Evolutionary conservation across 768 basidiomycete genomes (phyloP).

Genomic region (Chiua virens): DNA sequence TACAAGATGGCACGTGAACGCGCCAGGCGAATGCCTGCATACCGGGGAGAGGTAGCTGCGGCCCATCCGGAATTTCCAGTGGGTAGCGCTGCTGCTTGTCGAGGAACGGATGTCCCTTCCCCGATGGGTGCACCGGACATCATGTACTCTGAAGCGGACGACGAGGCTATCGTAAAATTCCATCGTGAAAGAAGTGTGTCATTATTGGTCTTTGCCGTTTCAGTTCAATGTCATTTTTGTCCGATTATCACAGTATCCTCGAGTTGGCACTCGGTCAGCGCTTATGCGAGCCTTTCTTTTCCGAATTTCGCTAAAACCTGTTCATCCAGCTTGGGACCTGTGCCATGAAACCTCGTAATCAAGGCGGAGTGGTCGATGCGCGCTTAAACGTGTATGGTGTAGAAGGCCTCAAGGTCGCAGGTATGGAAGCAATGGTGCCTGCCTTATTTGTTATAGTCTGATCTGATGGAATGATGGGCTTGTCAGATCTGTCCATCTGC

Average conservation of each 20-base stretch:
- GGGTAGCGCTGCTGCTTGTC: constrained; percentile 28
- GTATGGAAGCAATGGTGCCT: constrained; percentile 29
- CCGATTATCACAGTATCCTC: background rate
- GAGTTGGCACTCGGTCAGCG: constrained; percentile 17
- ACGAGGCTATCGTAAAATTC: constrained; percentile 32
- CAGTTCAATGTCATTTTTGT: background rate
- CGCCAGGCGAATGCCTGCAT: constrained; percentile 48
- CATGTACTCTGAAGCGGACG: constrained; percentile 35
- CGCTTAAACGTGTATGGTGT: constrained; percentile 64
- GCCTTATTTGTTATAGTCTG: too few species aligned
- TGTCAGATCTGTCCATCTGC: constrained; percentile 38
- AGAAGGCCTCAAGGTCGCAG: constrained; percentile 58
- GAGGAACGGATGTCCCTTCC: constrained; percentile 17
- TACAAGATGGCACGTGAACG: constrained; percentile 60
- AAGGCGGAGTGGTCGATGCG: constrained; percentile 63
- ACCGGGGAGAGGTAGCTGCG: constrained; percentile 18
- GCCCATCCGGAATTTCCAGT: constrained; percentile 30
- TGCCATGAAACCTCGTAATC: constrained; percentile 61
- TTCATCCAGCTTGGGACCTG: constrained; percentile 58
- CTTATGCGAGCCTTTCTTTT: too few species aligned
- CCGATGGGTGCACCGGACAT: constrained; percentile 31
- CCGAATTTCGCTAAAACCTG: background rate
- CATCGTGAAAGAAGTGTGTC: constrained; percentile 13
- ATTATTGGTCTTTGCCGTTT: background rate
- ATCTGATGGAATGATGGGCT: background rate